Conservation (phyloP, 768 basidiomycete genomes). For the Leccinellum luteum region DNA sequence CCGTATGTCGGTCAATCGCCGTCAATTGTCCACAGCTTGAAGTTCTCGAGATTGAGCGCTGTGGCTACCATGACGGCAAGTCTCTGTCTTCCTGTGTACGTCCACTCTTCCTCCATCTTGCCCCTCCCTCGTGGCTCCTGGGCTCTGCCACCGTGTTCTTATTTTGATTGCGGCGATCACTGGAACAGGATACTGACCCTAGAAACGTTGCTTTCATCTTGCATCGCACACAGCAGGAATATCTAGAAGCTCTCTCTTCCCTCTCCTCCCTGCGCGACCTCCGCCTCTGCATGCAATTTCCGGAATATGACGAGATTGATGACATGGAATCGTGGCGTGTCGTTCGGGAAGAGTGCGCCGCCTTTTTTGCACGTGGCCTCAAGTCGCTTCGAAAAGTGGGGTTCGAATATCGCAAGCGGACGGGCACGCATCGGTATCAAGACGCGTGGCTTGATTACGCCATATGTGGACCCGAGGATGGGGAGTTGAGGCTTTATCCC, state of each 20-base stretch:
- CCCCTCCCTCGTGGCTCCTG: conserved; percentile 11
- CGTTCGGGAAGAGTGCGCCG: conserved; percentile 27
- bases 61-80: conserved; percentile 38
- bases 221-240: conserved; percentile 33
- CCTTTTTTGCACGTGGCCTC: conserved; percentile 28
- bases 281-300: conserved; percentile 37
- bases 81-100: conserved; percentile 35
- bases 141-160: conserved; percentile 12
- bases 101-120: conserved; percentile 19
- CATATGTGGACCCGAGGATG: conserved; percentile 19
- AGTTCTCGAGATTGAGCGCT: conserved; percentile 34
- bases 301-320: conserved; percentile 32
- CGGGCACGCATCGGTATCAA: conserved; percentile 35
- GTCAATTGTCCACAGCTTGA: conserved; percentile 31
- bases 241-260: conserved; percentile 30
- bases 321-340: conserved; percentile 33
- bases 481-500: conserved; percentile 18
- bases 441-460: conserved; percentile 37
- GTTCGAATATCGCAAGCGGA: conserved; percentile 37
- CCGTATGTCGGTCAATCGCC: conserved; percentile 29
- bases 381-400: conserved; percentile 34
- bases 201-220: conserved; percentile 27
- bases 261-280: conserved; percentile 28
- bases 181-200: conserved; percentile 30
- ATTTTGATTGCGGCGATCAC: conserved; percentile 22